Conservation (phyloP, 352 stramenopile species). For the Globisporangium emineosum region DNA sequence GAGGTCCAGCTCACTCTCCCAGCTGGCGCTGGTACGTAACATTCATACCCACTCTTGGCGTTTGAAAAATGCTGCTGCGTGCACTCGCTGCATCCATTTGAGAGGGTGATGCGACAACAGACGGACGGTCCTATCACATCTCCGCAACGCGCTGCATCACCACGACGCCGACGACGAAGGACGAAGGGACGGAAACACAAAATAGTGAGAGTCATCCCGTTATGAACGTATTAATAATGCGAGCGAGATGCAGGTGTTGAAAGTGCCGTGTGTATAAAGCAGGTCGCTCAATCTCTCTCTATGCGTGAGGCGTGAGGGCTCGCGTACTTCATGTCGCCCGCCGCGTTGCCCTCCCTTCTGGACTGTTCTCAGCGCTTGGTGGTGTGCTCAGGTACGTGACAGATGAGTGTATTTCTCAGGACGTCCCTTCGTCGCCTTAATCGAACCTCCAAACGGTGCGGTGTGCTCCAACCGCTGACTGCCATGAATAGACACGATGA, state of each 20-base stretch:
- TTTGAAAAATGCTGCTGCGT: slow-evolving; percentile 5
- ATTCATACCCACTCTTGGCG: neutral
- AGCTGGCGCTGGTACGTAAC: neutral
- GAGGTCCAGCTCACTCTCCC: neutral
- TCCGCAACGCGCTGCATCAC: neutral
- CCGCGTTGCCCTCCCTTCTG: neutral
- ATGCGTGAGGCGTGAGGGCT: neutral
- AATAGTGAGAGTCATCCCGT: neutral
- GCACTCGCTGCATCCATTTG: slow-evolving; percentile 5
- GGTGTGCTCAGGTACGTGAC: neutral
- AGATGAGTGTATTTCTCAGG: neutral
- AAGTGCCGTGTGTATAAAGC: neutral
- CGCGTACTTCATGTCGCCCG: neutral
- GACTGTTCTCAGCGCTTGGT: neutral
- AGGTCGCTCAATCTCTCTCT: neutral
- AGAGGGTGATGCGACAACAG: slow-evolving; percentile 2
- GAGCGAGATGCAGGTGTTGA: neutral
- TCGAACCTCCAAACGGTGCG: neutral
- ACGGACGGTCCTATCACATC: slow-evolving; percentile 11
- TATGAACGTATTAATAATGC: neutral
- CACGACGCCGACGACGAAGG: neutral
- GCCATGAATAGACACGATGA: no score
- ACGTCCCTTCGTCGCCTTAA: neutral
- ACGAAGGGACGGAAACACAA: neutral
- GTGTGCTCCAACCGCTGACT: neutral